Evolutionary conservation across 352 stramenopile species (phyloP), one percentile per base, ranked within the genome.

Genomic region (Phytopythium cucurbitacearum): DNA sequence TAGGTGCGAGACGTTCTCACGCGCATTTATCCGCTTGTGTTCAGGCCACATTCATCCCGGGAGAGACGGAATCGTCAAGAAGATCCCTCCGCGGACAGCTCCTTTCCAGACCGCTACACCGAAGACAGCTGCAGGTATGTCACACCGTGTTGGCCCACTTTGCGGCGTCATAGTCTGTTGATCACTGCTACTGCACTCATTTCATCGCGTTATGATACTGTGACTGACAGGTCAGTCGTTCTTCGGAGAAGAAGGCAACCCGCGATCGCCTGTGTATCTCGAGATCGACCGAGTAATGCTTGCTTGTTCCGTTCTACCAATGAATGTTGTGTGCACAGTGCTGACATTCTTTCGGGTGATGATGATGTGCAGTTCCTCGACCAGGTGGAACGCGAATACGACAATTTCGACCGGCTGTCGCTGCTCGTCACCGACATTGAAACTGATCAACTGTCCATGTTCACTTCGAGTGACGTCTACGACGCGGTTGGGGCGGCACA

Each of bases 381-480:
- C 16, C 67, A 69, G 45, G 61, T 90, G 28, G 69, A 80, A 53
- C 34, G 43, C 1, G 73, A 90, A 35, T 92, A 85, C 33, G 81
- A 90, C 12, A 59, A 56, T 5, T 90, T 89, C 57, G 57, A 69
- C 9, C 56, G 69, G 0, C 76, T 74, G 50, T 45, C 52, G 7
- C 61, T 73, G 21, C 64, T 92, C 36, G 58, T 52, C 3, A 59
- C 77, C 47, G 68, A 64, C 33, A 60, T 65, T 7, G 77, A 89
- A 32, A 58, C 49, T 1, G 45, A 59, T 10, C 75, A 73, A 34
- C 57, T 59, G 3, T 61, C 55, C 3, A 62, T 53, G 0, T 87
- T 89, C 40, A 86, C 74, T 2, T 84, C 67, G 3, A 92, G 79
- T 46, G 79, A 92, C 13, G 47, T 90, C 32, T 92, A 89, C 53